Evolutionary conservation across 768 basidiomycete genomes (phyloP).

Genomic region (Boletus fagicola): DNA sequence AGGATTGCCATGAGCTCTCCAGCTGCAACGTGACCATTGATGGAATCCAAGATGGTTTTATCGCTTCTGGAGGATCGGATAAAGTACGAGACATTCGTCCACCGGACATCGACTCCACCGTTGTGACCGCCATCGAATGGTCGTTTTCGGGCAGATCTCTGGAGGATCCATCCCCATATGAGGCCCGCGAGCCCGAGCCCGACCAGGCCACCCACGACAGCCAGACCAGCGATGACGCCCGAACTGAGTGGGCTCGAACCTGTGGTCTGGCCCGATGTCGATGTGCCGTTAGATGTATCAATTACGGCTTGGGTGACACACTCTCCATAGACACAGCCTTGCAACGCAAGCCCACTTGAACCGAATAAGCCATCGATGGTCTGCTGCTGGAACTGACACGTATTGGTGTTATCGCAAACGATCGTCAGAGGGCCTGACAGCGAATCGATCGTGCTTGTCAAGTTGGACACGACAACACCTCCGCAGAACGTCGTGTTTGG

Average conservation of each 20-base stretch:
- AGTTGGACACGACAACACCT: conserved; percentile 39
- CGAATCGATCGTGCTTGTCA: conserved; percentile 61
- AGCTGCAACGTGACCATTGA: conserved; percentile 68
- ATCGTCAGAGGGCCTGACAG: conserved; percentile 68
- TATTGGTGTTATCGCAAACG: conserved; percentile 58
- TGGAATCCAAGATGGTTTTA: conserved; percentile 67
- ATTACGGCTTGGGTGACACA: conserved; percentile 82
- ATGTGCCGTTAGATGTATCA: conserved; percentile 47
- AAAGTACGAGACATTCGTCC: conserved; percentile 67
- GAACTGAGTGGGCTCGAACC: conserved; percentile 54
- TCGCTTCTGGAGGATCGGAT: conserved; percentile 41
- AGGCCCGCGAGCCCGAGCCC: conserved; percentile 58
- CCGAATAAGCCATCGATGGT: conserved; percentile 73
- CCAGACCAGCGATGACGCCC: conserved; percentile 90
- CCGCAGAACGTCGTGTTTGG: conserved; percentile 76
- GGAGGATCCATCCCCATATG: conserved; percentile 56
- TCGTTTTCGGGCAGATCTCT: conserved; percentile 57
- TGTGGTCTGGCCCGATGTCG: conserved; percentile 24
- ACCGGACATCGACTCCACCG: conserved; percentile 62
- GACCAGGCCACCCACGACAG: conserved; percentile 72
- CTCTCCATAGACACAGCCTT: conserved; percentile 81
- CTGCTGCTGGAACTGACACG: conserved; percentile 76
- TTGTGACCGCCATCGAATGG: conserved; percentile 39
- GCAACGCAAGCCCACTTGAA: conserved; percentile 62
- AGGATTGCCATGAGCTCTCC: conserved; percentile 91